phyloP scores from a whole-genome alignment of 768 basidiomycete genomes.

The Collybia nuda region DNA sequence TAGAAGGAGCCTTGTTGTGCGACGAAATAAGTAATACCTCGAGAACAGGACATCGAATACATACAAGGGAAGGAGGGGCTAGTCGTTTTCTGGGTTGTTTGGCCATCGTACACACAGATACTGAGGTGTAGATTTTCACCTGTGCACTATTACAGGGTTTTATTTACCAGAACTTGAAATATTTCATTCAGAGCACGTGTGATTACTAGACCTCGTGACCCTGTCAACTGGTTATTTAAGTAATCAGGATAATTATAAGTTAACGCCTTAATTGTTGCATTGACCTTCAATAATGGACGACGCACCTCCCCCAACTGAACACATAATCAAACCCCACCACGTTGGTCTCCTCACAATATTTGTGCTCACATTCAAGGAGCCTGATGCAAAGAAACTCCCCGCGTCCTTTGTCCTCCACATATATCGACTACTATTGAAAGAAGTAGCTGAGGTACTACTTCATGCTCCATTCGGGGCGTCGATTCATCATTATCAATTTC shows the following conservation, averaged over 20 bases:
- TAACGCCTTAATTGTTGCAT: too few relatives aligned
- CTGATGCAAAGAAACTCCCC: conserved; percentile 51
- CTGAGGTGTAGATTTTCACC: too few relatives aligned
- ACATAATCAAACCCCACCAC: conserved; percentile 77
- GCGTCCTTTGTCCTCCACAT: conserved; percentile 59
- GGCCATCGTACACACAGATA: conserved; percentile 3
- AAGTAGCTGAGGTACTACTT: conserved; percentile 68
- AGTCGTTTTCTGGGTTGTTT: conserved; percentile 32
- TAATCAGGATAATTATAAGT: too few relatives aligned
- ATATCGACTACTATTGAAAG: conserved; percentile 65
- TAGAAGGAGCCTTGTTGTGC: conserved; percentile 38
- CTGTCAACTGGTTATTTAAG: background rate
- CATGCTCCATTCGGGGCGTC: background rate
- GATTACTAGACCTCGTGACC: too few relatives aligned
- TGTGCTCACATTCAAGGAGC: conserved; percentile 61
- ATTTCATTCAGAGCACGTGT: background rate
- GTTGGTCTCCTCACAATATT: conserved; percentile 66
- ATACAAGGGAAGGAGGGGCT: conserved; percentile 27
- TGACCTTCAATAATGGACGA: conserved; percentile 36
- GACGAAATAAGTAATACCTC: background rate
- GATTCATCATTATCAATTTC: background rate
- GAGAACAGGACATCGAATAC: background rate
- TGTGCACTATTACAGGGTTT: too few relatives aligned
- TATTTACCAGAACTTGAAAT: too few relatives aligned
- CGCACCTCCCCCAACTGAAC: conserved; percentile 60